Evolutionary conservation across 1,284 basidiomycete species (phyloP).

Genomic region (Xerocomus cyaneibrunnescens): DNA sequence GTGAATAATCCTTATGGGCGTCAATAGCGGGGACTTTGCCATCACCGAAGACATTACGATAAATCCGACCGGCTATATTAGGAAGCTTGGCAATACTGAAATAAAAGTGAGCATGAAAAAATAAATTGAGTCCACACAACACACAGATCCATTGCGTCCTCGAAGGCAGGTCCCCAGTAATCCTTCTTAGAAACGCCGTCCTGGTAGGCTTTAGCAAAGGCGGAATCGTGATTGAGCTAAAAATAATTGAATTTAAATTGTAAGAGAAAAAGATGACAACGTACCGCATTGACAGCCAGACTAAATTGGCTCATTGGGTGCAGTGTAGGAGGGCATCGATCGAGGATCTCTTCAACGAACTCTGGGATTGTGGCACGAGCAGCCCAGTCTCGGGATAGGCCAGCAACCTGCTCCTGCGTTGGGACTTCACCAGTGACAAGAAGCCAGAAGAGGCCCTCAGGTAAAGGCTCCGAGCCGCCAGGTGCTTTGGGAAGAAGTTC

Average conservation of each 20-base stretch:
- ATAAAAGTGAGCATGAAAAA: constrained; percentile 9
- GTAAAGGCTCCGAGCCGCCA: constrained; percentile 88
- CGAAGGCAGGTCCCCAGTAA: constrained; percentile 96
- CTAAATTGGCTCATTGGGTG: constrained; percentile 98
- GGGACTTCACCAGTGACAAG: constrained; percentile 93
- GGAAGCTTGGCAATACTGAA: constrained; percentile 92
- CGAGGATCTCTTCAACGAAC: constrained; percentile 92
- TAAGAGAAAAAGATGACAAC: constrained; percentile 31
- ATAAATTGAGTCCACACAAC: constrained; percentile 24
- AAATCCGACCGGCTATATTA: constrained; percentile 95
- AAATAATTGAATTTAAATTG: constrained; percentile 2
- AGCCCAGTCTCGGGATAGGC: constrained; percentile 90
- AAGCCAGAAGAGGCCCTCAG: constrained; percentile 95
- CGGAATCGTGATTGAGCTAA: constrained; percentile 94
- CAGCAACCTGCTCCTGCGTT: constrained; percentile 81
- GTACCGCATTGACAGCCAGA: constrained; percentile 88
- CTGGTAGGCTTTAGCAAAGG: constrained; percentile 94
- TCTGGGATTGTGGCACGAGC: constrained; percentile 86
- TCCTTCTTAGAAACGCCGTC: constrained; percentile 94
- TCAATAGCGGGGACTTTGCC: constrained; percentile 93
- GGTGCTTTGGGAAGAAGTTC: constrained; percentile 83
- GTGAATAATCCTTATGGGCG: constrained; percentile 86
- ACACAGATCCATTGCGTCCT: constrained; percentile 95
- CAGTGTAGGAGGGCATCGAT: constrained; percentile 89
- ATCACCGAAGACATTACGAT: constrained; percentile 90